Base-by-base conservation (phyloP, 1,139 yeast species). In the Pichia sp. region DNA sequence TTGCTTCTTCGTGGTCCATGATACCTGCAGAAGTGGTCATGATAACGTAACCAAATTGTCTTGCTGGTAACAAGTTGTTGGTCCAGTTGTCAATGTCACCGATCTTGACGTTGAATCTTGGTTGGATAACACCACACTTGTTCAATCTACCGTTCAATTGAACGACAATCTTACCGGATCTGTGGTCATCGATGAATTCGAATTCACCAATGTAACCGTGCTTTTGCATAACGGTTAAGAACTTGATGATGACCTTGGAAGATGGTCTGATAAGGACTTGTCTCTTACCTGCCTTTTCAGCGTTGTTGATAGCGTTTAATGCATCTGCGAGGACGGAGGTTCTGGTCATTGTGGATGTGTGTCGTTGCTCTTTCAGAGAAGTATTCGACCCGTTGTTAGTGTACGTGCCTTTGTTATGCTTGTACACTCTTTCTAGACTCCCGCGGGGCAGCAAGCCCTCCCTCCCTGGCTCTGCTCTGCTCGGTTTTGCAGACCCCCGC, bases 1-100 rank as follows among this genome's bases (percentile, higher is more conserved):
- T 88, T 61, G 98, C 98, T 77, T 91, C 98, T 77, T 91, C 98
- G 75, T 91, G 98, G 77, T 91, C 97, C 96, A 91, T 88, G 61
- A 91, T 91, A 73, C 98, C 98, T 61, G 97, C 96, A 61, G 98
- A 91, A 59, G 98, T 91, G 69, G 98, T 89, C 66, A 89, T 79
- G 68, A 89, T 84, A 64, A 89, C 89, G 74, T 74, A 88, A 74
- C 97, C 97, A 63, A 89, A 89, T 72, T 89, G 97, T 83, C 97
- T 86, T 54, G 97, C 95, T 64, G 97, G 97, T 66, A 89, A 77
- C 67, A 89, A 80, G 79, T 86, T 88, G 69, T 80, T 95, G 59
- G 95, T 88, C 97, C 97, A 89, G 74, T 85, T 86, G 74, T 89
- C 97, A 61, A 89, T 81, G 64, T 89, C 97, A 63, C 69, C 79